Evolutionary conservation across 73 alveolate species (phyloP).

Genomic region (Tetrahymena malaccensis): DNA sequence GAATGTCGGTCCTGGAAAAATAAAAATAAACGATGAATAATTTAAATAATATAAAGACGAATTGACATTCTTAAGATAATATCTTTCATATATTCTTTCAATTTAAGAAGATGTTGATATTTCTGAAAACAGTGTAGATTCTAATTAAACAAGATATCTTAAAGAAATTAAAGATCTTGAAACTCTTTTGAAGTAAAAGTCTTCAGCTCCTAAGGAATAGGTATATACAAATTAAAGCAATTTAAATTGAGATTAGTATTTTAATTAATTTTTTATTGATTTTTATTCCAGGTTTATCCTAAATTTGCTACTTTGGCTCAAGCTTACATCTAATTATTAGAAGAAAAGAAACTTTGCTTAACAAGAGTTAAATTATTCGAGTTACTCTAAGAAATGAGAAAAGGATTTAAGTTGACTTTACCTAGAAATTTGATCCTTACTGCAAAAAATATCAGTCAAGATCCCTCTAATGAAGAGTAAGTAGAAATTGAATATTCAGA

Average conservation of each 20-base stretch:
- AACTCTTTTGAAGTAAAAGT: conserved; percentile 71
- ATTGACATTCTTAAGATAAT: conserved; percentile 73
- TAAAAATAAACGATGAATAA: conserved; percentile 47
- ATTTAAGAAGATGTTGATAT: conserved; percentile 76
- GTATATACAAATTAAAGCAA: neutral
- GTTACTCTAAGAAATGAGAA: conserved; percentile 40
- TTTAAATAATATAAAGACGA: conserved; percentile 55
- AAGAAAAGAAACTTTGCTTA: conserved; percentile 70
- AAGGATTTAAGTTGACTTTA: conserved; percentile 2
- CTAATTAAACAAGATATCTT: conserved; percentile 49
- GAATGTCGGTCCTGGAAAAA: conserved; percentile 37
- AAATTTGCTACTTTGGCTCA: conserved; percentile 76
- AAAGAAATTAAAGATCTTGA: conserved; percentile 77
- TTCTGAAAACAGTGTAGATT: conserved; percentile 63
- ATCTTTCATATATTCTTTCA: conserved; percentile 69
- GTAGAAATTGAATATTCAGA: conserved; percentile 9
- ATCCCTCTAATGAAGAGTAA: neutral
- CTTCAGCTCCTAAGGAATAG: conserved; percentile 87
- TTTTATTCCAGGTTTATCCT: conserved; percentile 60
- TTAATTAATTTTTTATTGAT: neutral
- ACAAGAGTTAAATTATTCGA: conserved; percentile 72
- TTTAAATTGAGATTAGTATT: neutral
- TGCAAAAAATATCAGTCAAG: neutral
- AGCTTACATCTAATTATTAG: conserved; percentile 73
- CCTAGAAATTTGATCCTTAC: conserved; percentile 1